A percentile compares a stretch with the other conserved stretches of the same genome.
These are phyloP conservation scores for Trypanosoma scelopori DNA, from an alignment of 208 protist species.

Conservation along the genomic window DNA sequence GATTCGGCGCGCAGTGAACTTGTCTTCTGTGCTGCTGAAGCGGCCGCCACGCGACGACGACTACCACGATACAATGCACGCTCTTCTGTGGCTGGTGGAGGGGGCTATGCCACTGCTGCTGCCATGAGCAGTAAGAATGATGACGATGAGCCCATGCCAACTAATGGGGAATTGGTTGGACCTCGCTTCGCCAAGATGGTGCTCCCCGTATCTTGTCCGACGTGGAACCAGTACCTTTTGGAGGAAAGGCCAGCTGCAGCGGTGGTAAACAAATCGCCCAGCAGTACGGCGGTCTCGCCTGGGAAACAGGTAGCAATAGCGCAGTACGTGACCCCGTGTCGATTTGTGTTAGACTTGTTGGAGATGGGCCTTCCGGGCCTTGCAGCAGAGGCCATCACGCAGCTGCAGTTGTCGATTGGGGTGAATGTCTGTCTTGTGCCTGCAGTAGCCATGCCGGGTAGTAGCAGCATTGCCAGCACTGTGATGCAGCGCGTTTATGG, in stretches of 20 bases:
- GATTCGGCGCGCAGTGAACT: constrained; percentile 32
- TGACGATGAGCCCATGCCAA: constrained; percentile 28
- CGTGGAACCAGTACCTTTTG: constrained; percentile 35
- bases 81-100: not conserved
- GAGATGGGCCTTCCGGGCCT: constrained; percentile 40
- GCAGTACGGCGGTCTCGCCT: not conserved
- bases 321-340: constrained; percentile 40
- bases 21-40: constrained; percentile 20
- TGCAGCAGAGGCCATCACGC: constrained; percentile 33
- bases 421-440: constrained; percentile 70
- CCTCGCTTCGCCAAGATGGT: constrained; percentile 54
- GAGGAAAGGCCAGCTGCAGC: constrained; percentile 10
- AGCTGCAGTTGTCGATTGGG: constrained; percentile 28
- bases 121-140: not conserved
- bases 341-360: constrained; percentile 59
- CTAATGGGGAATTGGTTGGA: constrained; percentile 51
- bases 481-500: constrained; percentile 14
- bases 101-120: not conserved
- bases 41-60: constrained; percentile 5
- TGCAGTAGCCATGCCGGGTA: constrained; percentile 32
- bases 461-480: constrained; percentile 8
- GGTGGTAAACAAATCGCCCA: not conserved
- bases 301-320: constrained; percentile 5
- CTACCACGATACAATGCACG: constrained; percentile 1
- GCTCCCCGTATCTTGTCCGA: constrained; percentile 41